A percentile compares a stretch with the other conserved stretches of the same genome.
Evolutionary conservation across 306 rosid genomes (phyloP).

Genomic region (Glycine soja): DNA sequence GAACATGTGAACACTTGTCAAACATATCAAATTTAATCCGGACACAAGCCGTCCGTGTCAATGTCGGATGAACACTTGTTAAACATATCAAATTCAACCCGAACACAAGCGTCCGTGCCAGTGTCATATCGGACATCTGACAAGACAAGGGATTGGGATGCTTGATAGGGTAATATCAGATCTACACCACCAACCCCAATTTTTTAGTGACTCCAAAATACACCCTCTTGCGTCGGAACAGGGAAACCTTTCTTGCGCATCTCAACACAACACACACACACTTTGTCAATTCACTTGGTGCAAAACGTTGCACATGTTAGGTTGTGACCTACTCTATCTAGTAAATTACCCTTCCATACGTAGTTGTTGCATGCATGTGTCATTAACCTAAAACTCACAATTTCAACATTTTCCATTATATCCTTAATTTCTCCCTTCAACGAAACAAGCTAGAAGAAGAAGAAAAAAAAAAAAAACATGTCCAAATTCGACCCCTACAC

Average conservation of each 20-base stretch:
- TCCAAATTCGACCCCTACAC: slow-evolving; percentile 63
- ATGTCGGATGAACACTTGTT: too few species aligned
- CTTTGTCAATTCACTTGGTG: slow-evolving; percentile 8
- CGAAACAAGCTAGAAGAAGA: neutral
- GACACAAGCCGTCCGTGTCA: too few species aligned
- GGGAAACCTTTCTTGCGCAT: neutral
- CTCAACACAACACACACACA: neutral
- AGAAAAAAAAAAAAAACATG: slow-evolving; percentile 1
- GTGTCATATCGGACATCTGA: too few species aligned
- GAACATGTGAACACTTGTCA: too few species aligned
- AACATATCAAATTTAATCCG: too few species aligned
- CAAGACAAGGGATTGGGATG: too few species aligned
- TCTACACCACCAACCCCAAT: neutral
- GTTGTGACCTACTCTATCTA: neutral
- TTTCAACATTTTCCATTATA: neutral
- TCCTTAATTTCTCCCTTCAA: neutral
- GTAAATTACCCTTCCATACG: neutral
- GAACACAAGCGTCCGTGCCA: too few species aligned
- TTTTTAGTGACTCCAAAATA: neutral
- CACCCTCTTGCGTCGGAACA: neutral
- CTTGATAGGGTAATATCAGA: neutral
- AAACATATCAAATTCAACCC: too few species aligned
- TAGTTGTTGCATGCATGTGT: neutral
- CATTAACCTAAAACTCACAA: neutral
- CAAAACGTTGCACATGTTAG: slow-evolving; percentile 47